Evolutionary conservation across 352 stramenopile genomes (phyloP).

Genomic region (Pythium brachiatum): DNA sequence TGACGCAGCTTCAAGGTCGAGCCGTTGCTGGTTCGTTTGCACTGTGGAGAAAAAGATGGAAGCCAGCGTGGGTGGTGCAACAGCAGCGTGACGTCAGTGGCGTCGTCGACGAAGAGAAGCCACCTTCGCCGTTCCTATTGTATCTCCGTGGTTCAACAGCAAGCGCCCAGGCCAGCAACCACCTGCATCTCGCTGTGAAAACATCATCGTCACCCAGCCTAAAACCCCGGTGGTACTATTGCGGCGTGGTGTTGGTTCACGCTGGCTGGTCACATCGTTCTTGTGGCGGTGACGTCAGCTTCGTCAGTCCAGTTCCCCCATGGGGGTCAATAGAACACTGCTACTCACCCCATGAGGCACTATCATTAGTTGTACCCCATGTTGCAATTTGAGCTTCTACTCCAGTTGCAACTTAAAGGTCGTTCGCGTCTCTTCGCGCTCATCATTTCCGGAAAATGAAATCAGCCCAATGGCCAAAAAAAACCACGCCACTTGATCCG

Average conservation of each 20-base stretch:
- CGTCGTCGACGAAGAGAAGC: not conserved
- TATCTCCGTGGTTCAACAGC: not conserved
- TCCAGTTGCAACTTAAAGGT: not conserved
- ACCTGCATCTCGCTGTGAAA: no score
- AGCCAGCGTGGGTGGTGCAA: not conserved
- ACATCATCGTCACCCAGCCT: not conserved
- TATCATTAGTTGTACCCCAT: not conserved
- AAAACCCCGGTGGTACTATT: not conserved
- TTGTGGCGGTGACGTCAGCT: not conserved
- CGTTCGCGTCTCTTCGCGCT: not conserved
- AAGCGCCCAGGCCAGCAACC: not conserved
- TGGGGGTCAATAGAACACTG: not conserved
- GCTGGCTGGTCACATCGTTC: not conserved
- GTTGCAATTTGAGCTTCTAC: not conserved
- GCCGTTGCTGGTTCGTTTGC: constrained; percentile 9
- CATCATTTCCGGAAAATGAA: no score
- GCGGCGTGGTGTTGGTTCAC: not conserved
- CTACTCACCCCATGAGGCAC: not conserved
- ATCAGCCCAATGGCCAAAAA: not conserved
- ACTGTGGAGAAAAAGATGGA: constrained; percentile 14
- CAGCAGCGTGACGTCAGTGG: constrained; percentile 3
- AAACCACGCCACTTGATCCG: not conserved
- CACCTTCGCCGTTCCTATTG: not conserved
- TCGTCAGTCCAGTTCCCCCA: not conserved
- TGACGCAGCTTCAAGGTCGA: constrained; percentile 20